phyloP scores from a whole-genome alignment of 2,329 filamentous ascomycete species.

The Leptographium radiaticola region DNA sequence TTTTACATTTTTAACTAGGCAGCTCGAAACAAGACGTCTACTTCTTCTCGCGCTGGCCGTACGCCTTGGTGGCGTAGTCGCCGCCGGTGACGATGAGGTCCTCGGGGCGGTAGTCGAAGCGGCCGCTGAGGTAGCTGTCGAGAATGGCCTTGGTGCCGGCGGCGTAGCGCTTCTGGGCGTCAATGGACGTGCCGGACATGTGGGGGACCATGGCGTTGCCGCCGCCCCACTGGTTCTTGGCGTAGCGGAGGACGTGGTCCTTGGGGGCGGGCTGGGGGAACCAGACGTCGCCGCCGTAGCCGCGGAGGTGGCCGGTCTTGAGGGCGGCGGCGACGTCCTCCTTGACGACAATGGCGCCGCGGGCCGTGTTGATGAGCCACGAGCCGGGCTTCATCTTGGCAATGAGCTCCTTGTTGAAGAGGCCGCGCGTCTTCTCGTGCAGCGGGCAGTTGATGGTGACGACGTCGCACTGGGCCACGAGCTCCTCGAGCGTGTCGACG shows the following conservation, averaged over 20 bases:
- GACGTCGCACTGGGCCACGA: constrained; percentile 86
- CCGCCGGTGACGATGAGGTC: constrained; percentile 85
- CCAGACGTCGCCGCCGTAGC: constrained; percentile 86
- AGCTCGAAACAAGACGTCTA: not conserved
- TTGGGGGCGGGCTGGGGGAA: constrained; percentile 93
- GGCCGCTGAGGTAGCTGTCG: constrained; percentile 78
- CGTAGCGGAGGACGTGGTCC: constrained; percentile 85
- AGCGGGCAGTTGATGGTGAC: constrained; percentile 99
- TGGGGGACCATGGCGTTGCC: constrained; percentile 98
- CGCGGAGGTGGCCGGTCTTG: constrained; percentile 79
- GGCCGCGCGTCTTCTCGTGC: constrained; percentile 89
- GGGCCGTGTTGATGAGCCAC: constrained; percentile 97
- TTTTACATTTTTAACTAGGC: not conserved
- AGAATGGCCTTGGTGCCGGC: constrained; percentile 81
- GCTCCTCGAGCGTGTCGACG: constrained; percentile 80
- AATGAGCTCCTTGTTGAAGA: constrained; percentile 97
- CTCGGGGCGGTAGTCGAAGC: constrained; percentile 75
- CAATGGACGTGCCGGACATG: constrained; percentile 98
- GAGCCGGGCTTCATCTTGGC: constrained; percentile 98
- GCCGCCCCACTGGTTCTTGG: constrained; percentile 88
- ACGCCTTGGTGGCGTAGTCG: constrained; percentile 90
- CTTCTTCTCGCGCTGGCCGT: constrained; percentile 58
- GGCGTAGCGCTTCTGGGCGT: constrained; percentile 89
- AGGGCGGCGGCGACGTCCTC: constrained; percentile 93
- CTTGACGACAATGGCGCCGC: constrained; percentile 98